Conservation (phyloP, 2,329 filamentous ascomycete species). For the Diaporthe nobilis region DNA sequence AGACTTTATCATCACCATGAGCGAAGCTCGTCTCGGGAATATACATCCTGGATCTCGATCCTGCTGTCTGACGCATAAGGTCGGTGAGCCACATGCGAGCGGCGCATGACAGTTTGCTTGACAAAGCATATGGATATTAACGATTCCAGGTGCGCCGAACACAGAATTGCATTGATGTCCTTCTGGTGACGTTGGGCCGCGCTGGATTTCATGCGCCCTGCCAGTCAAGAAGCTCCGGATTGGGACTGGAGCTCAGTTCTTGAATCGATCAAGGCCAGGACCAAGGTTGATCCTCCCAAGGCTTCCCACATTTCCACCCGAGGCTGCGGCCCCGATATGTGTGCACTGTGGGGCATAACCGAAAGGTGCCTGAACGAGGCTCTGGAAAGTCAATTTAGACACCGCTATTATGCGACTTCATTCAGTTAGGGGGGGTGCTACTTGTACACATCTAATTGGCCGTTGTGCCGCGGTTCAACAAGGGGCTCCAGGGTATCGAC, state of each 20-base stretch:
- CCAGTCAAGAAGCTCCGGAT: not conserved
- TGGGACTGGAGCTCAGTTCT: conserved; percentile 5
- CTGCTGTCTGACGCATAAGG: not conserved
- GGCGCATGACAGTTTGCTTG: conserved; percentile 7
- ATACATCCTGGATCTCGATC: conserved; percentile 9
- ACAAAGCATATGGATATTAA: not conserved
- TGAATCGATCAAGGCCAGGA: not conserved
- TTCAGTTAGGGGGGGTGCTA: not conserved
- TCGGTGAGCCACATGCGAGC: conserved; percentile 12
- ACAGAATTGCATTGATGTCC: conserved; percentile 20
- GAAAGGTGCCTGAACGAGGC: conserved; percentile 15
- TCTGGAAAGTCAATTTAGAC: conserved; percentile 31
- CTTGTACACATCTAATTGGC: conserved; percentile 25
- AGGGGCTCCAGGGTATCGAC: conserved; percentile 6
- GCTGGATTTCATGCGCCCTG: conserved; percentile 15
- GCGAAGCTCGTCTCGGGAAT: not conserved
- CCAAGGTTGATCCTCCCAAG: conserved; percentile 12
- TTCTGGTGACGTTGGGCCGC: conserved; percentile 13
- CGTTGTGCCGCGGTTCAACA: not conserved
- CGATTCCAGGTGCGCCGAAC: not conserved
- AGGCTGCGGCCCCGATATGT: not conserved
- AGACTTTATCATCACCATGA: not conserved
- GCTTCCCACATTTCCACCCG: not conserved
- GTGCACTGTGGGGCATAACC: not conserved
- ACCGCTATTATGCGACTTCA: conserved; percentile 14